phyloP scores from a whole-genome alignment of 345 rosid species.

The Pseudoturritis turrita region DNA sequence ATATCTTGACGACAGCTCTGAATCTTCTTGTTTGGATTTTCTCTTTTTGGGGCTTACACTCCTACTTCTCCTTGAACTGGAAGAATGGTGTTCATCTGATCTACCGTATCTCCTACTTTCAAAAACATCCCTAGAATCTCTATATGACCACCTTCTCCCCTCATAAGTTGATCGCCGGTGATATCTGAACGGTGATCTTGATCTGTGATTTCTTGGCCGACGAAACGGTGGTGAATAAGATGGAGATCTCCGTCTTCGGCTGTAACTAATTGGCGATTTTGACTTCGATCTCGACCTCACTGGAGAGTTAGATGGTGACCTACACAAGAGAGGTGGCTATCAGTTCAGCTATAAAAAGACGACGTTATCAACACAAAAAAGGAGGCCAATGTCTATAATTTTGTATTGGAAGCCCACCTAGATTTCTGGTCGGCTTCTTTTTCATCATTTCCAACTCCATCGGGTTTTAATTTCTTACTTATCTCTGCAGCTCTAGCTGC shows the following conservation, averaged over 20 bases:
- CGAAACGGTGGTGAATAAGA: constrained; percentile 65
- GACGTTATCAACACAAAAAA: not conserved
- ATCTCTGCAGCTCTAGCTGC: constrained; percentile 98
- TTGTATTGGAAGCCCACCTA: constrained; percentile 37
- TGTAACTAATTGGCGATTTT: constrained; percentile 68
- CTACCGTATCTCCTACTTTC: constrained; percentile 56
- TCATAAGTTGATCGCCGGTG: constrained; percentile 54
- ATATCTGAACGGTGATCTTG: constrained; percentile 67
- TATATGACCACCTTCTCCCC: constrained; percentile 47
- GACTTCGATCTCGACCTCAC: constrained; percentile 70
- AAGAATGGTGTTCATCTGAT: constrained; percentile 49
- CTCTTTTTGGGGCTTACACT: constrained; percentile 63
- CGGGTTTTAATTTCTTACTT: constrained; percentile 80
- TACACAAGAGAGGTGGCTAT: constrained; percentile 20
- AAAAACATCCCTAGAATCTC: constrained; percentile 50
- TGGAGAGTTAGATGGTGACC: constrained; percentile 73
- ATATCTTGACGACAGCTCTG: constrained; percentile 60
- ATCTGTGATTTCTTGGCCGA: constrained; percentile 53
- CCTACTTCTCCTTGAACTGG: constrained; percentile 65
- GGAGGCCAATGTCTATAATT: not conserved
- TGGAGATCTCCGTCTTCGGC: constrained; percentile 60
- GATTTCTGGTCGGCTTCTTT: constrained; percentile 52
- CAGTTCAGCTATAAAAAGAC: not conserved
- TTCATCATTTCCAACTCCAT: constrained; percentile 65
- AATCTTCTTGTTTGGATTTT: constrained; percentile 46